These are phyloP conservation scores for Terfezia boudieri DNA, from an alignment of 495 filamentous ascomycete genomes.

Conservation along the genomic window DNA sequence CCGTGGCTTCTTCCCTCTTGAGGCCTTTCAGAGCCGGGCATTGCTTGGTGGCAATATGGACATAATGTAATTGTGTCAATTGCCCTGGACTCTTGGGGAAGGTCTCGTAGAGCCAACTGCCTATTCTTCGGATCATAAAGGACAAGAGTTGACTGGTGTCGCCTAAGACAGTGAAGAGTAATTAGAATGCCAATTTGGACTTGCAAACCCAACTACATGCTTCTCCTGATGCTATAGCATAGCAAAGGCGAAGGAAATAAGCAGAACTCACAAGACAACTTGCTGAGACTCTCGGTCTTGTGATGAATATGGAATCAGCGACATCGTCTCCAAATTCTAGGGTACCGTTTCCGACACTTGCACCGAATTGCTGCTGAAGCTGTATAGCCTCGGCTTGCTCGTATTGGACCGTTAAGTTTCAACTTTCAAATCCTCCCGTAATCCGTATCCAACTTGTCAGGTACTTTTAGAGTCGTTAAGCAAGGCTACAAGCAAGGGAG, in stretches of 20 bases:
- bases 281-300: not conserved
- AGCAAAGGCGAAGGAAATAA: not conserved
- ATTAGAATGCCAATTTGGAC: not conserved
- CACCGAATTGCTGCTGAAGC: no score
- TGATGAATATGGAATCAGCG: constrained; percentile 35
- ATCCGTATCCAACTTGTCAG: no score
- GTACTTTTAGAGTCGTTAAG: no score
- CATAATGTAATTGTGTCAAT: constrained; percentile 34
- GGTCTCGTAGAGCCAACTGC: constrained; percentile 57
- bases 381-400: no score
- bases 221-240: not conserved
- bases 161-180: constrained; percentile 28
- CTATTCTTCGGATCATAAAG: constrained; percentile 68
- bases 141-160: constrained; percentile 78
- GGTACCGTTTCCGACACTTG: not conserved
- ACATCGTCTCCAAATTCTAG: constrained; percentile 23
- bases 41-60: constrained; percentile 69
- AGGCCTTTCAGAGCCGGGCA: constrained; percentile 27
- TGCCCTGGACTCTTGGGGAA: constrained; percentile 23
- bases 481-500: no score
- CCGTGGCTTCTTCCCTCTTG: constrained; percentile 19
- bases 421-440: no score
- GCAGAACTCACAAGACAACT: not conserved
- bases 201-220: not conserved
- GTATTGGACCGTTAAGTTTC: no score